A percentile compares a stretch with the other conserved stretches of the same genome.
phyloP scores from a whole-genome alignment of 179 eudicot species.

The Carnegiea gigantea region DNA sequence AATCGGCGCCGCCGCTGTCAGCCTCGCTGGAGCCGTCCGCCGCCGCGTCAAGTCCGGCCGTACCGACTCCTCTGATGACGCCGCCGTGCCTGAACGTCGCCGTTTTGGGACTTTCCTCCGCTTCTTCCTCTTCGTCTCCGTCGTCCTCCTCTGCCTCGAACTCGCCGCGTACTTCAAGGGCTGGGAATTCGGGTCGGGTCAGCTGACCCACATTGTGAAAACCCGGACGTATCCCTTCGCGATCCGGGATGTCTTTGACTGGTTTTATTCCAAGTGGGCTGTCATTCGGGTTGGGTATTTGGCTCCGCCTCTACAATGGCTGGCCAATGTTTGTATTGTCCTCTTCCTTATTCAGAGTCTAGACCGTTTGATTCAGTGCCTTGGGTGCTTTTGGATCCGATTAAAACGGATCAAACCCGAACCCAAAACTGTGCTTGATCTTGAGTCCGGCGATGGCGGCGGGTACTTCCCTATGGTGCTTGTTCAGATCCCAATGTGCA shows the following conservation, averaged over 20 bases:
- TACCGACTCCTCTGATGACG: slow-evolving; percentile 45
- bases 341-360: slow-evolving; percentile 78
- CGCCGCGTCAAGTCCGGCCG: slow-evolving; percentile 69
- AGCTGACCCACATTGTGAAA: slow-evolving; percentile 33
- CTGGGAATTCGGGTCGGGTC: slow-evolving; percentile 58
- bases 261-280: slow-evolving; percentile 65
- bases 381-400: slow-evolving; percentile 88
- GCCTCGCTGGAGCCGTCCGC: slow-evolving; percentile 56
- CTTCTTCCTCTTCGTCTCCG: slow-evolving; percentile 38
- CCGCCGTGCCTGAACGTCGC: slow-evolving; percentile 7
- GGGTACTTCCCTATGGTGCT: slow-evolving; percentile 94
- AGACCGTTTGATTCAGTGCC: slow-evolving; percentile 72
- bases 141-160: slow-evolving; percentile 54
- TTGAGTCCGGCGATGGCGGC: slow-evolving; percentile 61
- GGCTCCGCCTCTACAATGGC: slow-evolving; percentile 80
- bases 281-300: slow-evolving; percentile 66
- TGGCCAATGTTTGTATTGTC: slow-evolving; percentile 68
- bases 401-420: slow-evolving; percentile 72
- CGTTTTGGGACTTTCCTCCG: slow-evolving; percentile 50
- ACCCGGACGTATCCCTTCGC: slow-evolving; percentile 21
- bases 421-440: slow-evolving; percentile 47
- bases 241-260: slow-evolving; percentile 48
- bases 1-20: slow-evolving; percentile 47
- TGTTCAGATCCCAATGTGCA: slow-evolving; percentile 99
- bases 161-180: slow-evolving; percentile 65